Evolutionary conservation across 1,284 basidiomycete genomes (phyloP), one percentile per base, ranked within the genome.

Genomic region (Rhodotorula sp.): DNA sequence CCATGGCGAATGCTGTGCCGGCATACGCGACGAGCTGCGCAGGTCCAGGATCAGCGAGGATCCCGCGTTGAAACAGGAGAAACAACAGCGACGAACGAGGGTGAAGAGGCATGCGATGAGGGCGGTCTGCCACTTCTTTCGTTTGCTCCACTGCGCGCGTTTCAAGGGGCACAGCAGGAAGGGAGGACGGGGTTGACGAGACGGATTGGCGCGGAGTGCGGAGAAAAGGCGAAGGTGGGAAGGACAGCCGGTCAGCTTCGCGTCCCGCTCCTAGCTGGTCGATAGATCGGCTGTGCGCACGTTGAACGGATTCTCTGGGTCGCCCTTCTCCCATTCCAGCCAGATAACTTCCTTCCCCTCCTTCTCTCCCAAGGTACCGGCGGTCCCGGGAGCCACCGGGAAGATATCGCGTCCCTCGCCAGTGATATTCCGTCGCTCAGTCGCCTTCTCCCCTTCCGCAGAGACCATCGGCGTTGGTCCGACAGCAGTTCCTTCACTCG

Each of bases 221-320:
- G 55, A 29, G 56, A 54, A 47, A 27, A 39, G 24, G 39, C 2
- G 20, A 13, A 39, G 39, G 19, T 3, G 39, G 20, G 57, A 52
- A 27, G n/a, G 39, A 4, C 22, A 13, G 46, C 22, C 36, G 34
- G 20, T 22, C 15, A 8, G 22, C n/a, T 0, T 20, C 4, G 5
- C 36, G 1, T 15, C 46, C 24, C 24, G 3, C 10, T 15, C 0
- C 11, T 29, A 3, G 5, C 22, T 9, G 4, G 5, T 15, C 34
- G 54, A 15, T 2, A 4, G 20, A 34, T 2, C 10, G 2, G 4
- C 27, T 2, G 9, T 20, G 61, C 70, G 57, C 59, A 71, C 70
- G 53, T 73, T 72, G 65, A 68, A 75, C 0, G 74, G 74, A 39
- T 75, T 75, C n/a, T 55, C 66, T 2, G 66, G 64, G 47, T 74